Evolutionary conservation across 805 yeast species (phyloP), one percentile per base, ranked within the genome.

Genomic region (Yamadazyma laniorum): DNA sequence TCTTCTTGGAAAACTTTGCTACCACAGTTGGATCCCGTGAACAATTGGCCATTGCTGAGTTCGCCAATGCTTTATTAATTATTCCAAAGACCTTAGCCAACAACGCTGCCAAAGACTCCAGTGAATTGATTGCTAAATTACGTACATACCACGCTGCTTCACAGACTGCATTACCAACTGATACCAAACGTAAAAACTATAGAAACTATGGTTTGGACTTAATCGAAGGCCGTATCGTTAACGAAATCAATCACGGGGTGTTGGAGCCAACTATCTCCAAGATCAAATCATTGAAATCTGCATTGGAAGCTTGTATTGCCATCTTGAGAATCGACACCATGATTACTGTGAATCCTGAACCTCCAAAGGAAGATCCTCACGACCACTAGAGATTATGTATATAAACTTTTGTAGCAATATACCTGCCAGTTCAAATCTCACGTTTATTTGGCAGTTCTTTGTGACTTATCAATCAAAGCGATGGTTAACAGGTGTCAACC

Each of bases 21-120:
- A 93, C 98, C 6, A 89, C 98, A 1, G 91, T 93, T 35, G 97
- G 98, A 3, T 87, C 96, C 14, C 80, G 99, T 56, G 99, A 93
- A 64, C 99, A 93, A 63, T 75, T 93, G 55, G 98, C 99, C 13
- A 93, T 93, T 67, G 95, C 97, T 1, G 99, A 91, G 67, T 93
- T 93, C 72, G 97, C 99, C 25, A 75, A 76, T 48, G 90, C 97
- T 1, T 70, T 93, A 51, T 74, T 93, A 40, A 76, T 89, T 14
- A 91, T 93, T 50, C 99, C 99, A 61, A 93, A 91, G 75, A 93
- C 98, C 2, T 69, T 93, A 52, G 97, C 98, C 2, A 89, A 86
- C 25, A 93, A 93, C 58, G 99, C 99, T 6, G 99, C 98, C 29
- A 93, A 91, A 65, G 99, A 93, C 65, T 81, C 97, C 1, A 80